These are phyloP conservation scores for Platanus orientalis DNA, from an alignment of 164 flowering plant genomes.

Conservation along the genomic window DNA sequence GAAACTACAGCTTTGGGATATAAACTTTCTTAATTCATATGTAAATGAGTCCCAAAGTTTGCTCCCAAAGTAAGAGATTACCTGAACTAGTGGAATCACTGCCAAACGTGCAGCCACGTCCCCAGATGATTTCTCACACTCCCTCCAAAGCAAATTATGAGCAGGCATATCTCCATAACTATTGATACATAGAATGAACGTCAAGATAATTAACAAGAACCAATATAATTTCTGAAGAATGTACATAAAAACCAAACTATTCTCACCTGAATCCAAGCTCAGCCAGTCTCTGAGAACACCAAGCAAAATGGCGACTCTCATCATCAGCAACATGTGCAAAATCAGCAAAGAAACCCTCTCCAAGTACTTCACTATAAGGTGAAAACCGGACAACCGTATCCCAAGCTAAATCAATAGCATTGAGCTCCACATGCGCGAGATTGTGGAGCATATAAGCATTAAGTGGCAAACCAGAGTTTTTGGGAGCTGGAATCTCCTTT, in stretches of 20 bases:
- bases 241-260: not conserved
- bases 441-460: constrained; percentile 95
- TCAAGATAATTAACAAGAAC: constrained; percentile 5
- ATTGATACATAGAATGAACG: not conserved
- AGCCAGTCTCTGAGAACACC: constrained; percentile 89
- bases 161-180: constrained; percentile 99
- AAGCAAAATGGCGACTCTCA: constrained; percentile 92
- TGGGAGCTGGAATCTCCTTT: constrained; percentile 86
- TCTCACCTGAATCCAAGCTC: constrained; percentile 92
- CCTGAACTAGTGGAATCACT: constrained; percentile 90
- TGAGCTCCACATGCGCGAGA: constrained; percentile 97
- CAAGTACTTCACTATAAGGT: constrained; percentile 56
- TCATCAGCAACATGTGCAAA: constrained; percentile 98
- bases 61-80: constrained; percentile 14
- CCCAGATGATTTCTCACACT: constrained; percentile 82
- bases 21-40: not conserved
- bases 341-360: constrained; percentile 82
- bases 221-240: not conserved
- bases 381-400: constrained; percentile 98
- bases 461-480: constrained; percentile 78
- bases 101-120: constrained; percentile 89
- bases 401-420: constrained; percentile 98
- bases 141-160: constrained; percentile 94
- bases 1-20: not conserved
- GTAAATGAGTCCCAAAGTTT: not conserved